These are phyloP conservation scores for Ascochyta clinopodiicola DNA, from an alignment of 2,329 filamentous ascomycete species.

Conservation along the genomic window DNA sequence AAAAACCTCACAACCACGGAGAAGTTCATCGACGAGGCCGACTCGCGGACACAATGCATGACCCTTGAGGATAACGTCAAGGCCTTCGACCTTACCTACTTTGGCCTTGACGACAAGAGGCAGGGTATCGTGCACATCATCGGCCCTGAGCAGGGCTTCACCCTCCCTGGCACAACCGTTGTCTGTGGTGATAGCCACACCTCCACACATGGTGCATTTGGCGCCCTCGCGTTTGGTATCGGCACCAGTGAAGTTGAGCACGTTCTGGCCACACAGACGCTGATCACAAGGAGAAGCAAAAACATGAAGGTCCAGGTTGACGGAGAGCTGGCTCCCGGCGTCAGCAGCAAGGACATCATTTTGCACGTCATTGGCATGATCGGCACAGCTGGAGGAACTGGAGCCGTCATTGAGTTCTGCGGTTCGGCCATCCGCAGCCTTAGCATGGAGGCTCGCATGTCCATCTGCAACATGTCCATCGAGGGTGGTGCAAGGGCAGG, in stretches of 20 bases:
- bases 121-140: constrained; percentile 99
- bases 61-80: constrained; percentile 98
- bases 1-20: constrained; percentile 94
- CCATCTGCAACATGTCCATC: constrained; percentile 99
- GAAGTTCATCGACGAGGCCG: constrained; percentile 92
- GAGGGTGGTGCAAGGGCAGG: constrained; percentile 94
- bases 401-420: constrained; percentile 95
- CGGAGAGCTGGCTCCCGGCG: constrained; percentile 85
- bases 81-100: constrained; percentile 95
- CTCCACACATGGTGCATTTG: constrained; percentile 96
- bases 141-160: constrained; percentile 98
- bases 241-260: constrained; percentile 99
- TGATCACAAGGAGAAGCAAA: constrained; percentile 94
- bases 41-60: constrained; percentile 91
- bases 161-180: constrained; percentile 92
- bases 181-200: constrained; percentile 99
- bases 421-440: constrained; percentile 88
- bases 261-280: constrained; percentile 92
- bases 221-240: constrained; percentile 93
- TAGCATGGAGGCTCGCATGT: constrained; percentile 98
- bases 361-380: constrained; percentile 92
- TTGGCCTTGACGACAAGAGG: constrained; percentile 92
- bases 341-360: constrained; percentile 95
- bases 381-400: constrained; percentile 92
- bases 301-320: constrained; percentile 99